Percentiles rank a stretch among this genome's conserved stretches.
These are phyloP conservation scores for Solanum stenotomum DNA, from an alignment of 257 asterid genomes.

Conservation along the genomic window DNA sequence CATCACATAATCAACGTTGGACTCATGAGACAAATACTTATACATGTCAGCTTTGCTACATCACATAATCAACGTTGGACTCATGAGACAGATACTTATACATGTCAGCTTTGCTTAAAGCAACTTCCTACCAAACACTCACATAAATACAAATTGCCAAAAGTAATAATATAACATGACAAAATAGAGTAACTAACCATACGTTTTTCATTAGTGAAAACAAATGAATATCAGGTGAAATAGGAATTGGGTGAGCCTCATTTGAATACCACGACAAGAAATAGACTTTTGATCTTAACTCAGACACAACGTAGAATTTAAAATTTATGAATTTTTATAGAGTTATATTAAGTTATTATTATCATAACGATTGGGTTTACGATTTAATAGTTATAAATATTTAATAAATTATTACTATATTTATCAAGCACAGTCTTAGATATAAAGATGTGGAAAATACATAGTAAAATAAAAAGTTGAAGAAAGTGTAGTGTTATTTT, in stretches of 20 bases:
- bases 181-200: background rate
- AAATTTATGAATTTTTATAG: background rate
- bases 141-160: background rate
- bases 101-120: background rate
- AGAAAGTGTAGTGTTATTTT: too few relatives aligned
- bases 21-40: background rate
- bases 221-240: background rate
- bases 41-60: background rate
- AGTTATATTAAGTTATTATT: too few relatives aligned
- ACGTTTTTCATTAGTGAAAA: background rate
- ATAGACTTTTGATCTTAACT: background rate
- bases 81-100: background rate
- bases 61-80: background rate
- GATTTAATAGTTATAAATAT: background rate
- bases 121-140: background rate
- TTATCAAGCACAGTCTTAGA: background rate
- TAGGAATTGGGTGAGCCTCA: background rate
- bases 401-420: background rate
- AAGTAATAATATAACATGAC: background rate
- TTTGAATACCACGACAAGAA: background rate
- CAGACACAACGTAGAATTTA: fast-evolving
- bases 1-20: background rate
- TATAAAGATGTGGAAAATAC: too few relatives aligned
- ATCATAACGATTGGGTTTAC: fast-evolving
- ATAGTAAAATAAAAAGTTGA: too few relatives aligned